Base-by-base conservation (phyloP, 2,329 filamentous ascomycete genomes). In the Periconia digitata region DNA sequence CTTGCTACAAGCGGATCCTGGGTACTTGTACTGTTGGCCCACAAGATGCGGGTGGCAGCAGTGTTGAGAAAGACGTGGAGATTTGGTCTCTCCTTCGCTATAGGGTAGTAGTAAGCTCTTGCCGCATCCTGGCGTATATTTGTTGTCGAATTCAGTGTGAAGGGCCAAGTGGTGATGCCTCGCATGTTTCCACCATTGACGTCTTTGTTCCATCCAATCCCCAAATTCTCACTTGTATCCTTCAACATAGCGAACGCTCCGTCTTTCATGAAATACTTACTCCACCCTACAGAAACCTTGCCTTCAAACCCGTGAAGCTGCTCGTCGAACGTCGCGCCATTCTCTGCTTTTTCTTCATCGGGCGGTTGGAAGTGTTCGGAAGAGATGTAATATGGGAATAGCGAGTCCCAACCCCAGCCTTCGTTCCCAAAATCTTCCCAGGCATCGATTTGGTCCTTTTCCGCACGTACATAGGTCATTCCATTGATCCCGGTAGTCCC, bases 51-150 rank as follows among this genome's bases (percentile, higher is more conserved):
- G 36, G 72, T 72, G 1, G 70, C 76, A 2, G 64, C 64, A 0
- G 75, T 74, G 50, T 76, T 74, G 16, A 72, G 53, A 23, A 77
- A 69, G 1, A 78, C 57, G 3, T 74, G 56, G 1, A 79, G 60
- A 51, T 79, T 80, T 2, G 60, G 40, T 38, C 76, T 63, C 37
- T 53, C 43, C 16, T 64, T 49, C n/a, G 53, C 62, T 47, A 74
- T 58, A 1, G 76, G 75, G 44, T 67, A 76, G 54, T 77, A 79
- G 53, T 76, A 79, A 4, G 76, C 74, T 15, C 75, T 64, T 3
- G 74, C 76, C 29, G 77, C 74, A 60, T 79, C 76, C 47, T 74
- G 70, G 10, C 76, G 70, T 10, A 74, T 62, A 50, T 72, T 63
- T 15, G 62, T 59, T 2, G 61, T 59, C 1, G 60, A 50, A 48